Percentiles rank a stretch among this genome's conserved stretches.
Evolutionary conservation across 805 yeast species (phyloP).

Genomic region (Maudiozyma turicensis): DNA sequence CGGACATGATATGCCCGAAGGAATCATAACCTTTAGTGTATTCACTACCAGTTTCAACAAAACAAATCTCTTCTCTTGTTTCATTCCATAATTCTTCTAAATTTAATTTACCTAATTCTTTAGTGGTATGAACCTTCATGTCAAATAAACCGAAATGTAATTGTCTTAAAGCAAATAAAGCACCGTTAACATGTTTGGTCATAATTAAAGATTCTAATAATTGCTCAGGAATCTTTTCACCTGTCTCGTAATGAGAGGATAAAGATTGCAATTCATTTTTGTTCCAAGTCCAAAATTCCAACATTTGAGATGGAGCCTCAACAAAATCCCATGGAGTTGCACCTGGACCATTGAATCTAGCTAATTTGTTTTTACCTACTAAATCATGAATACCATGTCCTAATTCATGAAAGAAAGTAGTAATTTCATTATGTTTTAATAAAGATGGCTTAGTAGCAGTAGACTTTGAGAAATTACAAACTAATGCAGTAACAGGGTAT

Average conservation of each 20-base stretch:
- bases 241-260: constrained; percentile 58
- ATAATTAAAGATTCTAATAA: constrained; percentile 48
- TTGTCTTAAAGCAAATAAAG: constrained; percentile 62
- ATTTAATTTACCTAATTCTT: constrained; percentile 38
- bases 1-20: constrained; percentile 70
- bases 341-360: constrained; percentile 65
- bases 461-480: constrained; percentile 78
- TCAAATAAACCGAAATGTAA: constrained; percentile 73
- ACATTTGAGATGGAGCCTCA: constrained; percentile 84
- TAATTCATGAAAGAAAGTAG: constrained; percentile 80
- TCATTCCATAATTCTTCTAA: constrained; percentile 54
- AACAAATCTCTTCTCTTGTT: constrained; percentile 50
- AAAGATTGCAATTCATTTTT: constrained; percentile 45
- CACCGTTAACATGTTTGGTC: constrained; percentile 71
- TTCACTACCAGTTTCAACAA: constrained; percentile 46
- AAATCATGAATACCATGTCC: constrained; percentile 84
- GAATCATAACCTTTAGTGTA: constrained; percentile 61
- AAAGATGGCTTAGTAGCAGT: constrained; percentile 59
- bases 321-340: constrained; percentile 78
- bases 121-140: constrained; percentile 53
- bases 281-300: constrained; percentile 85
- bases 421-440: constrained; percentile 67
- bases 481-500: constrained; percentile 67
- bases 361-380: constrained; percentile 53
- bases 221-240: constrained; percentile 46